Evolutionary conservation across 2,329 filamentous ascomycete genomes (phyloP).

Genomic region (Trichoderma harzianum): DNA sequence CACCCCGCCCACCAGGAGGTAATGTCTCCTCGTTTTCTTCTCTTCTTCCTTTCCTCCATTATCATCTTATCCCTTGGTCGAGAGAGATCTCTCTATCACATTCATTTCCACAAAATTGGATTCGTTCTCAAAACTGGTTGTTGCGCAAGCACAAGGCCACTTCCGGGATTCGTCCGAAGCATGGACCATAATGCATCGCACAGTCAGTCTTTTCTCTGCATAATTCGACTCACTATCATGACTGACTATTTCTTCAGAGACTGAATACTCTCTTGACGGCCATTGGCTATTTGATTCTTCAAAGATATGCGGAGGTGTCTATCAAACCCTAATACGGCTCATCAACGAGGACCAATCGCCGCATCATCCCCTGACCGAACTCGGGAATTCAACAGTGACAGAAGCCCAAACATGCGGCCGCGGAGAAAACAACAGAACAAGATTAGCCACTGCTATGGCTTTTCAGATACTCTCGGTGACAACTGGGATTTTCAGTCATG

Average conservation of each 20-base stretch:
- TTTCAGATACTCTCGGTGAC: neutral
- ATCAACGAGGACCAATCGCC: neutral
- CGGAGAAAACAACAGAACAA: neutral
- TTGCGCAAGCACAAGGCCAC: neutral
- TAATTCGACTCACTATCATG: neutral
- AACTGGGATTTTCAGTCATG: neutral
- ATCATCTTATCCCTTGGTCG: too few species aligned
- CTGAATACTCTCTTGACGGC: neutral
- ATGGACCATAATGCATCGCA: neutral
- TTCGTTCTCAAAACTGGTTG: neutral
- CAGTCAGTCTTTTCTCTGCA: neutral
- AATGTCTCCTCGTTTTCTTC: neutral
- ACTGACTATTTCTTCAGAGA: neutral
- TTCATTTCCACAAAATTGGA: neutral
- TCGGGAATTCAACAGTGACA: neutral
- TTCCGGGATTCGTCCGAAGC: neutral
- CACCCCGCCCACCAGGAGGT: too few species aligned
- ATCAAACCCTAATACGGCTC: neutral
- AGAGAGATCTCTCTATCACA: neutral
- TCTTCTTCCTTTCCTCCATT: too few species aligned
- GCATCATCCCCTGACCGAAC: neutral
- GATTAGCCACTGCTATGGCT: neutral
- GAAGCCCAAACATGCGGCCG: neutral
- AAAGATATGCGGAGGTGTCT: neutral
- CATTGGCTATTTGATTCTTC: neutral